Evolutionary conservation across 2,329 filamentous ascomycete genomes (phyloP).

Genomic region (Zelopaecilomyces penicillatus): DNA sequence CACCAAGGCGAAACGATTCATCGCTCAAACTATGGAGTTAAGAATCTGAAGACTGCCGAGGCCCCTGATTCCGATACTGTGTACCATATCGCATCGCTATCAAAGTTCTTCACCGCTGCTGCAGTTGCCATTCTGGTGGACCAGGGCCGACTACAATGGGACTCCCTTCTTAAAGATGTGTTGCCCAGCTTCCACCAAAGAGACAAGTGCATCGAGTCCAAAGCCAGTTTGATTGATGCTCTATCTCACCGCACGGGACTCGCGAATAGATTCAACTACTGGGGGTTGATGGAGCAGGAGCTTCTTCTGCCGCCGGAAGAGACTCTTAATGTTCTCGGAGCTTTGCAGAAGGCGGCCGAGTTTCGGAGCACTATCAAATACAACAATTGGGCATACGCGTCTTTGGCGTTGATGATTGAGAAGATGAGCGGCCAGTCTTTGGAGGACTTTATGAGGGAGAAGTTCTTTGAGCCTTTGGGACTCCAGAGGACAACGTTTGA

Average conservation of each 20-base stretch:
- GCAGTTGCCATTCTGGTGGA: not conserved
- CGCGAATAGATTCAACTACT: not conserved
- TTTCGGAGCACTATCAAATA: not conserved
- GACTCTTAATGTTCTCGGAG: not conserved
- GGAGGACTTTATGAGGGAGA: not conserved
- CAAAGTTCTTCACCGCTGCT: not conserved
- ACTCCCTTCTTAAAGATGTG: not conserved
- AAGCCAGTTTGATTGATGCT: not conserved
- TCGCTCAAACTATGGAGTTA: not conserved
- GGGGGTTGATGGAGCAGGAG: not conserved
- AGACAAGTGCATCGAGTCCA: not conserved
- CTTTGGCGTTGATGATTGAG: not conserved
- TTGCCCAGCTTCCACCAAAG: not conserved
- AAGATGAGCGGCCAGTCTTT: not conserved
- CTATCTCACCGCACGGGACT: not conserved
- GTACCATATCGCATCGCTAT: not conserved
- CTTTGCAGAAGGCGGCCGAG: not conserved
- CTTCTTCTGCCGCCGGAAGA: not conserved
- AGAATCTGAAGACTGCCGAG: not conserved
- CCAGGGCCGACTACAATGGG: not conserved
- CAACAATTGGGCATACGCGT: not conserved
- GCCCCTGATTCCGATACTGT: not conserved
- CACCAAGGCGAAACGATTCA: not conserved
- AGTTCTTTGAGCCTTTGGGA: not conserved
- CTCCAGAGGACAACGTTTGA: not conserved